Evolutionary conservation across 2,329 filamentous ascomycete genomes (phyloP).

Genomic region (Apiospora aurea): DNA sequence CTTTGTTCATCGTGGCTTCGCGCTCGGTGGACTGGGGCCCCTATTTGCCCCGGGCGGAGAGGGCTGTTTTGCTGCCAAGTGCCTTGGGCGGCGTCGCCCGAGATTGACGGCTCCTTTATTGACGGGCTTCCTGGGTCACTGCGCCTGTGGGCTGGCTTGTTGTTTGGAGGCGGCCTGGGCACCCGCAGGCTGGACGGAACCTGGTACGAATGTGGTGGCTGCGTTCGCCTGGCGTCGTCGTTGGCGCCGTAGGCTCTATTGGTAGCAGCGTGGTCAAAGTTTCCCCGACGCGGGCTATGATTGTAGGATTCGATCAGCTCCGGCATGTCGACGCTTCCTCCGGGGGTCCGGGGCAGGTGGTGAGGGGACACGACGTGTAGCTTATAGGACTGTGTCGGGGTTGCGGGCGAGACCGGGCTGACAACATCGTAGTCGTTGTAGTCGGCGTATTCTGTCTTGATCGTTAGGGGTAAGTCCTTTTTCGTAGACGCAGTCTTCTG

Average conservation of each 20-base stretch:
- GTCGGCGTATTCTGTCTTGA: not conserved
- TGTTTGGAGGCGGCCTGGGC: not conserved
- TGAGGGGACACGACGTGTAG: slow-evolving; percentile 5
- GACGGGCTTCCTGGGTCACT: slow-evolving; percentile 11
- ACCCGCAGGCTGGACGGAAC: slow-evolving; percentile 18
- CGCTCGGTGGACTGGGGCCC: not conserved
- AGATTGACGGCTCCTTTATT: not conserved
- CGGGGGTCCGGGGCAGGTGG: not conserved
- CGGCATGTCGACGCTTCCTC: slow-evolving; percentile 10
- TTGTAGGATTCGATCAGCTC: slow-evolving; percentile 16
- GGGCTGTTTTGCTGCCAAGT: not conserved
- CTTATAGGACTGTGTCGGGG: slow-evolving; percentile 8
- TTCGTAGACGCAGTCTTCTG: not conserved
- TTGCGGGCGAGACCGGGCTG: slow-evolving; percentile 3
- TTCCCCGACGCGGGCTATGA: not conserved
- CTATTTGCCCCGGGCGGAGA: not conserved
- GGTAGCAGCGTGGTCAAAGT: not conserved
- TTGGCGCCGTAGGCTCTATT: not conserved
- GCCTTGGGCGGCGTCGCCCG: not conserved
- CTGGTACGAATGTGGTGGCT: not conserved
- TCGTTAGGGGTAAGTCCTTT: not conserved
- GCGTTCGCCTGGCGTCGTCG: not conserved
- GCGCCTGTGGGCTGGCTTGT: slow-evolving; percentile 1
- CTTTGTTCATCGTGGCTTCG: slow-evolving; percentile 10
- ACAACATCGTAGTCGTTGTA: not conserved